Evolutionary conservation across 1,284 basidiomycete species (phyloP).

Genomic region (Schizophyllum commune): DNA sequence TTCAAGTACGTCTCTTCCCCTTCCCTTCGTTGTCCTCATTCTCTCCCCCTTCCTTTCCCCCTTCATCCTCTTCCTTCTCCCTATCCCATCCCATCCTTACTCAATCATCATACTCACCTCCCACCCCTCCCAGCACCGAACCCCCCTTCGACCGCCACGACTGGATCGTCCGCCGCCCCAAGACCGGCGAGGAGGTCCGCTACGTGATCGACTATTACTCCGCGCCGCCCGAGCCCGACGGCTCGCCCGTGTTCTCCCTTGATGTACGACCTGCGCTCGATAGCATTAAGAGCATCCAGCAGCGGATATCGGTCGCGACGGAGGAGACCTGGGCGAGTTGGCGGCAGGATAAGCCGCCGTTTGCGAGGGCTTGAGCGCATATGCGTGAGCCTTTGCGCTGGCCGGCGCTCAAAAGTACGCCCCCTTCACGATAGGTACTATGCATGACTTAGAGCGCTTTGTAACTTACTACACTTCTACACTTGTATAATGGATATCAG

Average conservation of each 20-base stretch:
- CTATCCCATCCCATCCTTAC: not conserved
- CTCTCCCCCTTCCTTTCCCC: not conserved
- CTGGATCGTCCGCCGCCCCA: slow-evolving; percentile 84
- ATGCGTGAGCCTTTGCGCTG: no score
- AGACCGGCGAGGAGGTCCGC: slow-evolving; percentile 71
- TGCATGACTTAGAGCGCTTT: not conserved
- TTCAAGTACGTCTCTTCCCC: slow-evolving; percentile 65
- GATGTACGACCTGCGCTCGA: slow-evolving; percentile 90
- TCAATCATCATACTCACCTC: not conserved
- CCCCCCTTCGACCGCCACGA: slow-evolving; percentile 99
- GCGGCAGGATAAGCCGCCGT: slow-evolving; percentile 19
- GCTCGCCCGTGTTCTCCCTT: slow-evolving; percentile 85
- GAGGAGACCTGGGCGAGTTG: slow-evolving; percentile 58
- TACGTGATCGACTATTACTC: slow-evolving; percentile 98
- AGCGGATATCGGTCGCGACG: slow-evolving; percentile 64
- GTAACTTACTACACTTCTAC: not conserved
- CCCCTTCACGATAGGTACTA: not conserved
- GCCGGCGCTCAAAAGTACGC: no score
- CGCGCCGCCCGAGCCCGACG: slow-evolving; percentile 77
- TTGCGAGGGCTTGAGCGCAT: not conserved
- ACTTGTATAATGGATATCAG: not conserved
- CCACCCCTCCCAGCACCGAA: slow-evolving; percentile 51
- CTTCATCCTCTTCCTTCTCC: not conserved
- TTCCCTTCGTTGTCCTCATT: not conserved
- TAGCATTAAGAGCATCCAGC: slow-evolving; percentile 62